Conservation (phyloP, 164 flowering plant genomes). For the Pachysandra terminalis region DNA sequence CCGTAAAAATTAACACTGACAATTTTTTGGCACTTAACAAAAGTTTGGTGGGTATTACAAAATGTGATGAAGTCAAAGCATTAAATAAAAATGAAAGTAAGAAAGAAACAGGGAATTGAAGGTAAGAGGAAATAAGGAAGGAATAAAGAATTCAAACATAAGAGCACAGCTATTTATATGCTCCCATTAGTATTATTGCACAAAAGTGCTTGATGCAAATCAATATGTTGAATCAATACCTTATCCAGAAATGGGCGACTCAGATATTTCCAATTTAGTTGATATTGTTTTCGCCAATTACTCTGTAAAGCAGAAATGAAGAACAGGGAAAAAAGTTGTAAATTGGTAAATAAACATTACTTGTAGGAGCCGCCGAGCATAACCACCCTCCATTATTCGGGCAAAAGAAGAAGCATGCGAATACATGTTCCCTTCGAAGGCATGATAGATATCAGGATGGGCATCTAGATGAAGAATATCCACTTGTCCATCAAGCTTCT, state of each 20-base stretch:
- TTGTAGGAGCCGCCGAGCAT: slow-evolving; percentile 90
- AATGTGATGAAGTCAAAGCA: neutral
- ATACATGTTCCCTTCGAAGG: slow-evolving; percentile 92
- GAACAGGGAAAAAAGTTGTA: neutral
- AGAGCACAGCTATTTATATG: neutral
- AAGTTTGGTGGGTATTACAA: neutral
- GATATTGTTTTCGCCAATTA: neutral
- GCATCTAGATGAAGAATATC: slow-evolving; percentile 99
- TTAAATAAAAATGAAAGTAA: no score
- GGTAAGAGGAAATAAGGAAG: neutral
- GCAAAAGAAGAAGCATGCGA: slow-evolving; percentile 99
- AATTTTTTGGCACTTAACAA: no score
- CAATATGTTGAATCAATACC: neutral
- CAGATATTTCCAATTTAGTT: neutral
- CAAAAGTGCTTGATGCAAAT: neutral
- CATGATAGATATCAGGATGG: slow-evolving; percentile 95
- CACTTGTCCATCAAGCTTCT: slow-evolving; percentile 95
- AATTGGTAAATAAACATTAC: slow-evolving; percentile 28
- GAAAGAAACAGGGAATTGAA: neutral
- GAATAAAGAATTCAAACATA: no score
- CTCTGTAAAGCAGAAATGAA: no score
- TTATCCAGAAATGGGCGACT: neutral
- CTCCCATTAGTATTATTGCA: neutral
- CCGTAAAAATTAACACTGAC: no score
- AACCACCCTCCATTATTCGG: slow-evolving; percentile 98